Conservation (phyloP, 2,329 filamentous ascomycete genomes). For the Aspergillus fijiensis region DNA sequence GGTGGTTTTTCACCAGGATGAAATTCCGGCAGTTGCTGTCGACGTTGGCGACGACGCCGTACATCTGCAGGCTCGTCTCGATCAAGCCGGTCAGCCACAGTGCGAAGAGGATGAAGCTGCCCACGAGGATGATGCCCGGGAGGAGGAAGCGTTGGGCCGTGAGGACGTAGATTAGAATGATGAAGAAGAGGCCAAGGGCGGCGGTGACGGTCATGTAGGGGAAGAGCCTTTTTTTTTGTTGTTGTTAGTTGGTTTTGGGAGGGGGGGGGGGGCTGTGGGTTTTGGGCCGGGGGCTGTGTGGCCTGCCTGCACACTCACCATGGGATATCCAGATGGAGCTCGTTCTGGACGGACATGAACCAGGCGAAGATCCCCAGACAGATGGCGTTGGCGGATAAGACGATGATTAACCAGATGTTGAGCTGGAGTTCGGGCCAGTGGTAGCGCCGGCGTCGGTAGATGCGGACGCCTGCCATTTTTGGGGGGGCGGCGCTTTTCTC, state of each 20-base stretch:
- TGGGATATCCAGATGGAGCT: slow-evolving; percentile 56
- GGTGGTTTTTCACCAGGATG: slow-evolving; percentile 47
- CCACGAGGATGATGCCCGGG: slow-evolving; percentile 59
- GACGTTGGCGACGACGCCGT: slow-evolving; percentile 56
- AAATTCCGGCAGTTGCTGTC: slow-evolving; percentile 60
- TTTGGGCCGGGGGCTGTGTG: no score
- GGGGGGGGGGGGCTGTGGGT: background rate
- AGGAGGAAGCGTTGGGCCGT: slow-evolving; percentile 57
- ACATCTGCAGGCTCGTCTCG: slow-evolving; percentile 63
- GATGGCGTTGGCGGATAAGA: slow-evolving; percentile 57
- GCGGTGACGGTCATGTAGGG: slow-evolving; percentile 62
- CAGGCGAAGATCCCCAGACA: slow-evolving; percentile 61
- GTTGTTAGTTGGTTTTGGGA: slow-evolving; percentile 2
- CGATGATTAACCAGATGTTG: slow-evolving; percentile 64
- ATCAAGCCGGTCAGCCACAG: slow-evolving; percentile 63
- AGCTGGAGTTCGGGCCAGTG: slow-evolving; percentile 66
- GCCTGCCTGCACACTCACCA: slow-evolving; percentile 48
- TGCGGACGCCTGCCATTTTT: slow-evolving; percentile 31
- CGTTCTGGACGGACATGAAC: slow-evolving; percentile 59
- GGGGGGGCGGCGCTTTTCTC: no score
- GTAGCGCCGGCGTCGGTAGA: slow-evolving; percentile 49
- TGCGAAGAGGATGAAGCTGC: slow-evolving; percentile 61
- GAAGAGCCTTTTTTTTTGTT: slow-evolving; percentile 54
- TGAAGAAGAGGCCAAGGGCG: slow-evolving; percentile 57
- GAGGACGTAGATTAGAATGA: slow-evolving; percentile 58